Conservation (phyloP, 2,329 filamentous ascomycete species). For the Chalara sp. region DNA sequence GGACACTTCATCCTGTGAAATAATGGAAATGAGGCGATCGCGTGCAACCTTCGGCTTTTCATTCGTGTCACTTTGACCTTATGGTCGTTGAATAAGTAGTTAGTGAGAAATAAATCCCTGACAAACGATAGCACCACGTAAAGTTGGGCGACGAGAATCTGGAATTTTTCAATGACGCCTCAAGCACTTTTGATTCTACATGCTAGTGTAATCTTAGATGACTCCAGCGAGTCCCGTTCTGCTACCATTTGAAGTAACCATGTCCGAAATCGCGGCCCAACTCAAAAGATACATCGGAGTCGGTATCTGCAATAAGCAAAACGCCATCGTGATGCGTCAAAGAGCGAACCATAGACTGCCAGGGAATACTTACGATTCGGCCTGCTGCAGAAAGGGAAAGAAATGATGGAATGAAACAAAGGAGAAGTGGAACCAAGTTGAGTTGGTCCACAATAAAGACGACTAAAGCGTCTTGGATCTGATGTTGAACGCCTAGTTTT, state of each 20-base stretch:
- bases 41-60: no score
- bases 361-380: conserved; percentile 6
- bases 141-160: no score
- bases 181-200: no score
- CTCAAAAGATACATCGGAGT: background rate
- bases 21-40: no score
- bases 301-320: background rate
- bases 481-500: conserved; percentile 75
- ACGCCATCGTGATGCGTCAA: background rate
- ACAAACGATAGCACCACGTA: no score
- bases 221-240: no score
- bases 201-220: no score
- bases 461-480: conserved; percentile 60
- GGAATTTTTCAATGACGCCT: no score
- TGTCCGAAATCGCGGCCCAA: background rate
- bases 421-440: conserved; percentile 53
- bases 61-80: no score
- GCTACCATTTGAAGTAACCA: background rate
- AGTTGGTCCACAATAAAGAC: conserved; percentile 52
- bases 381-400: conserved; percentile 11
- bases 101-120: no score
- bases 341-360: background rate
- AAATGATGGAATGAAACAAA: conserved; percentile 21
- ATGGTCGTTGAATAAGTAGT: no score
- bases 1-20: no score